Evolutionary conservation across 2,329 filamentous ascomycete genomes (phyloP).

Genomic region (Diaporthe ampelina): DNA sequence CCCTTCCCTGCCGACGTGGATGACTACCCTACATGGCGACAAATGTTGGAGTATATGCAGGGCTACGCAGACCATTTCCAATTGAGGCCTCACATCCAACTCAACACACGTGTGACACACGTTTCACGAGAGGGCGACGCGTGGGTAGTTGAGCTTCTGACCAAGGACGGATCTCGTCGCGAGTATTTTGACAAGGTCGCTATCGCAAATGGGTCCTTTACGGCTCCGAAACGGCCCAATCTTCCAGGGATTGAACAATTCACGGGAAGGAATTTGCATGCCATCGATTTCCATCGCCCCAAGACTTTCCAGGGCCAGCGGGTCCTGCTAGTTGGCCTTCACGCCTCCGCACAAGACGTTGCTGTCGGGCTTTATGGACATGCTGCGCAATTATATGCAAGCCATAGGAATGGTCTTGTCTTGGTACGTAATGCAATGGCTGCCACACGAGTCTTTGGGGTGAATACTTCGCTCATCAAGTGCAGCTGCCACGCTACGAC

Average conservation of each 20-base stretch:
- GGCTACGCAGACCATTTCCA: constrained; percentile 40
- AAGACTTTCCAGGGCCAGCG: constrained; percentile 36
- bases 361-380: constrained; percentile 12
- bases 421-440: not conserved
- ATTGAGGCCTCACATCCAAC: constrained; percentile 12
- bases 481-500: constrained; percentile 23
- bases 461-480: not conserved
- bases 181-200: constrained; percentile 24
- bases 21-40: constrained; percentile 36
- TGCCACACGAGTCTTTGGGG: not conserved
- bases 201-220: constrained; percentile 24
- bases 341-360: constrained; percentile 40
- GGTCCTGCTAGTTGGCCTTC: constrained; percentile 39
- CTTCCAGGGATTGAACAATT: constrained; percentile 38
- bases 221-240: constrained; percentile 10
- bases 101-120: constrained; percentile 10
- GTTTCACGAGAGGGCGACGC: not conserved
- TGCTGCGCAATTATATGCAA: constrained; percentile 37
- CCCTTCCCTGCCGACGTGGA: constrained; percentile 35
- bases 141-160: constrained; percentile 12
- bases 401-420: constrained; percentile 20
- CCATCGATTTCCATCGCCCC: constrained; percentile 36
- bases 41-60: constrained; percentile 30
- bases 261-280: constrained; percentile 32
- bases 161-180: not conserved